Percentiles rank a stretch among this genome's conserved stretches.
These are phyloP conservation scores for Lodderomyces pseudojiufengensis DNA, from an alignment of 1,139 yeast species.

Conservation along the genomic window DNA sequence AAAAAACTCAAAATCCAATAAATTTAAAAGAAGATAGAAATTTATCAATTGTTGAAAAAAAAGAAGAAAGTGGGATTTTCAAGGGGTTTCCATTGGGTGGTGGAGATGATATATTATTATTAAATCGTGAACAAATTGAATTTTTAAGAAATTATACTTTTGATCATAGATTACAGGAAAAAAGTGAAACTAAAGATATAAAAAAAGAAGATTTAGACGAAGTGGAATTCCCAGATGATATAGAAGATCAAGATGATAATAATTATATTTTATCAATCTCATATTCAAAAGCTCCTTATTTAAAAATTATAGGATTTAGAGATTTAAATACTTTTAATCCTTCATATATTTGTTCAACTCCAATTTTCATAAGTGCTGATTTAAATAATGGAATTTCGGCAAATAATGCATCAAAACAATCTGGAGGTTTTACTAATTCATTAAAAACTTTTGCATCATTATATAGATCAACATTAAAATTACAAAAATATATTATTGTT, in stretches of 20 bases:
- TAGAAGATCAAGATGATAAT: conserved; percentile 17
- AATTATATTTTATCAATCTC: conserved; percentile 8
- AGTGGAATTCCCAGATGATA: conserved; percentile 14
- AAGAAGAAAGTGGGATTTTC: conserved; percentile 39
- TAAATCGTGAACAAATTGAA: conserved; percentile 25
- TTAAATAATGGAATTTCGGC: conserved; percentile 28
- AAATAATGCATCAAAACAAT: conserved; percentile 12
- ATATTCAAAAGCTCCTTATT: conserved; percentile 33
- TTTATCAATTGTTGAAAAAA: conserved; percentile 25
- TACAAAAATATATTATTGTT: conserved; percentile 58
- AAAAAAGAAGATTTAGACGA: conserved; percentile 15
- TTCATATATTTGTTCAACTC: conserved; percentile 49
- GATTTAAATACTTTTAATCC: conserved; percentile 41
- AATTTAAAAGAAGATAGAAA: conserved; percentile 12
- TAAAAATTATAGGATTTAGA: conserved; percentile 67
- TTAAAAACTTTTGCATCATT: conserved; percentile 64
- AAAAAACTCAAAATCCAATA: conserved; percentile 19
- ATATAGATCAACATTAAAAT: conserved; percentile 54
- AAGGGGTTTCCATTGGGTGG: conserved; percentile 30
- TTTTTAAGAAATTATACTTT: conserved; percentile 33
- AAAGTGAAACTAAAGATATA: conserved; percentile 24
- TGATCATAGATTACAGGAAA: conserved; percentile 29
- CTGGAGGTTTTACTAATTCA: conserved; percentile 58
- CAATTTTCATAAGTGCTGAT: conserved; percentile 56
- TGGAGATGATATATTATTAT: conserved; percentile 23